Evolutionary conservation across 495 filamentous ascomycete genomes (phyloP).

Genomic region (Darksidea phi): DNA sequence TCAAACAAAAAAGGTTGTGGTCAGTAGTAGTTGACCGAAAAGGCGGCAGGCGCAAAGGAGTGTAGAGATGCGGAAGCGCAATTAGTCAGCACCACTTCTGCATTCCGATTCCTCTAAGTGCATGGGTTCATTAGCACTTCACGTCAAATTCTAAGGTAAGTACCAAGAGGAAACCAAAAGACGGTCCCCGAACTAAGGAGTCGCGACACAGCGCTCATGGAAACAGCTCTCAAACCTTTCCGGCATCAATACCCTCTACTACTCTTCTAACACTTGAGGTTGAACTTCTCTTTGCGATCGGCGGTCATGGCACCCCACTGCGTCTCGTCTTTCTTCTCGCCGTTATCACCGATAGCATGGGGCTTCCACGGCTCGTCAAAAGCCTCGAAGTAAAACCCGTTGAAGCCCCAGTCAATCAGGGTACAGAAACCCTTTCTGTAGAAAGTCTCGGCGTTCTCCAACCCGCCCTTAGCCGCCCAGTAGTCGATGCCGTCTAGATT

Average conservation of each 20-base stretch:
- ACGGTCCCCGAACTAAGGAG: not conserved
- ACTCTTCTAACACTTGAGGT: conserved; percentile 52
- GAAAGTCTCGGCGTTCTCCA: conserved; percentile 59
- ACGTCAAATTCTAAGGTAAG: too few species aligned
- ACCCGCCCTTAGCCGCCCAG: conserved; percentile 61
- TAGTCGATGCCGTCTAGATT: conserved; percentile 60
- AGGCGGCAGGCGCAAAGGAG: too few species aligned
- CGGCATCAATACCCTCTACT: not conserved
- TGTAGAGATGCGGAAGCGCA: too few species aligned
- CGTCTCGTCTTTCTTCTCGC: conserved; percentile 64
- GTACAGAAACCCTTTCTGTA: conserved; percentile 69
- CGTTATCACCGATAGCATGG: conserved; percentile 64
- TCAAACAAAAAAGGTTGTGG: too few species aligned
- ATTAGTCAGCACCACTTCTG: too few species aligned
- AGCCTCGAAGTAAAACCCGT: conserved; percentile 82
- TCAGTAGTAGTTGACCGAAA: too few species aligned
- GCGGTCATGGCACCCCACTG: conserved; percentile 74
- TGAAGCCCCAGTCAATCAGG: conserved; percentile 68
- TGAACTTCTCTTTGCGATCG: conserved; percentile 63
- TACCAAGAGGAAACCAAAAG: too few species aligned
- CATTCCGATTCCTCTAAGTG: too few species aligned
- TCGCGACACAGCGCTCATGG: not conserved
- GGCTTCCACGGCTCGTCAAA: conserved; percentile 84
- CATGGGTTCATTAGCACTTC: too few species aligned
- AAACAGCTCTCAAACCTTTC: not conserved